Percentiles rank a stretch among this genome's conserved stretches.
Conservation (phyloP, 352 stramenopile genomes). For the Aphanomyces invadans region DNA sequence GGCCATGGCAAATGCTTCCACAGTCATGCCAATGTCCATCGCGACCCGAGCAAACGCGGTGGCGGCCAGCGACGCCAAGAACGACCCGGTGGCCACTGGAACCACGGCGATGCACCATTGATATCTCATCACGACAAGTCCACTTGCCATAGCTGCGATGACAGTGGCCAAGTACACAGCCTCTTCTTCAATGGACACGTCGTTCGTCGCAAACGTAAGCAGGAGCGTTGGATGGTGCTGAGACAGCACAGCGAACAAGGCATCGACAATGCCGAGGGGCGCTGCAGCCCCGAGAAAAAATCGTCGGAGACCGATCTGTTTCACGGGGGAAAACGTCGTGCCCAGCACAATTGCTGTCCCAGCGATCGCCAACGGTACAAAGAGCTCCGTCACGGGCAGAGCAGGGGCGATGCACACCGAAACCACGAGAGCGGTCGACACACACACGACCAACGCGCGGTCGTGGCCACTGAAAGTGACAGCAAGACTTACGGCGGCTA, state of each 20-base stretch:
- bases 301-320: no score
- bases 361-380: neutral
- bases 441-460: neutral
- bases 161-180: neutral
- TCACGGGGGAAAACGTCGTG: neutral
- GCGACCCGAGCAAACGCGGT: neutral
- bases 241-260: neutral
- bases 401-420: neutral
- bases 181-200: neutral
- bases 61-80: neutral
- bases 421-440: neutral
- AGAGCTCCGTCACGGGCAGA: neutral
- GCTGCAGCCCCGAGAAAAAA: conserved; percentile 3
- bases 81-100: neutral
- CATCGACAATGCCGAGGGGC: neutral
- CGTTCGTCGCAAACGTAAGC: neutral
- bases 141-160: neutral
- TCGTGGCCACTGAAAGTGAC: neutral
- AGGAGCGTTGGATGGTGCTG: neutral
- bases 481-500: neutral
- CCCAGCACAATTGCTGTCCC: neutral
- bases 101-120: neutral
- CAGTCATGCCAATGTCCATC: neutral
- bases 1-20: neutral
- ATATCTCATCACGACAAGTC: neutral